Evolutionary conservation across 768 basidiomycete species (phyloP).

Genomic region (Boletus insuetus): DNA sequence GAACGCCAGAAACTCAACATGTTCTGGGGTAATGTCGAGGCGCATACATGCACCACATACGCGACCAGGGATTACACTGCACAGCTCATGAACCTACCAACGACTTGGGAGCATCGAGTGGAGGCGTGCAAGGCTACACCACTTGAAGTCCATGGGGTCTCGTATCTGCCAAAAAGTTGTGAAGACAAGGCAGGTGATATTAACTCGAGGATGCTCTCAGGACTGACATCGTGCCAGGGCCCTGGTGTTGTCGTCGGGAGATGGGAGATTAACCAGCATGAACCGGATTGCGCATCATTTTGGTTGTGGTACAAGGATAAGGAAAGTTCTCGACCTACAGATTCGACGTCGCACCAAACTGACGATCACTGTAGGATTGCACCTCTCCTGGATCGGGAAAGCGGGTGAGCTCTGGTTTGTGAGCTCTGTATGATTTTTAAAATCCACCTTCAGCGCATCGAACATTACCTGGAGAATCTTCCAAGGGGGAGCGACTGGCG

Average conservation of each 20-base stretch:
- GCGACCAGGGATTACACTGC: constrained; percentile 30
- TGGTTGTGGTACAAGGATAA: constrained; percentile 32
- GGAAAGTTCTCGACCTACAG: constrained; percentile 3
- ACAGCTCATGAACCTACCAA: constrained; percentile 26
- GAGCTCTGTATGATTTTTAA: neutral
- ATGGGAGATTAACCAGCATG: constrained; percentile 26
- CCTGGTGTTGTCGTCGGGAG: constrained; percentile 20
- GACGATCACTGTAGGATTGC: constrained; percentile 17
- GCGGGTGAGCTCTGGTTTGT: constrained; percentile 12
- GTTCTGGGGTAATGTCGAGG: constrained; percentile 18
- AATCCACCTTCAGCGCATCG: constrained; percentile 20
- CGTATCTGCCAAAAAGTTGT: constrained; percentile 17
- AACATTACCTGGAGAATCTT: constrained; percentile 30
- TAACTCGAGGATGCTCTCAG: neutral
- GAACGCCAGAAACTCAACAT: constrained; percentile 29
- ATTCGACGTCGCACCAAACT: neutral
- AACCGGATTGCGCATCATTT: constrained; percentile 28
- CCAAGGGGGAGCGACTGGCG: constrained; percentile 28
- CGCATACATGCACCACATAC: constrained; percentile 24
- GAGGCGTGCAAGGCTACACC: constrained; percentile 27
- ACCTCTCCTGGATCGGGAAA: constrained; percentile 21
- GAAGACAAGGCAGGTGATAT: constrained; percentile 17
- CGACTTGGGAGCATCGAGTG: constrained; percentile 18
- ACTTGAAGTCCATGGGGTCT: constrained; percentile 22
- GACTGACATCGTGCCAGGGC: constrained; percentile 11